Evolutionary conservation across 2,329 filamentous ascomycete species (phyloP).

Genomic region (Penicillium sp.): DNA sequence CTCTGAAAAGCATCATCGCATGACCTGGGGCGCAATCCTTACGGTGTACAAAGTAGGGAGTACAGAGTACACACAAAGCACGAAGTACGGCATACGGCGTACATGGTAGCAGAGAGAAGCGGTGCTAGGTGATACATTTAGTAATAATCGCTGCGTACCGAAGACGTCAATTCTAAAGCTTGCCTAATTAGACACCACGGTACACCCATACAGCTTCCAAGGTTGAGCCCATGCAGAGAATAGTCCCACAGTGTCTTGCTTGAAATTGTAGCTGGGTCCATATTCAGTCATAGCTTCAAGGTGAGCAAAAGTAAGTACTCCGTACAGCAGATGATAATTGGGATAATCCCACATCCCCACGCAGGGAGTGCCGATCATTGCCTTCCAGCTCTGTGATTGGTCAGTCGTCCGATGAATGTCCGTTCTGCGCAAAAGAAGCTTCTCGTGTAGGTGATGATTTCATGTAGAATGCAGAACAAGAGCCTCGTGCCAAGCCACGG

Average conservation of each 20-base stretch:
- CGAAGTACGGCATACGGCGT: background rate
- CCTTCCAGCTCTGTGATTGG: constrained; percentile 24
- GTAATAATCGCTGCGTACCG: background rate
- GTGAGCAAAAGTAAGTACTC: too few species aligned
- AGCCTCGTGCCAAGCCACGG: constrained; percentile 4
- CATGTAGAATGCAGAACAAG: background rate
- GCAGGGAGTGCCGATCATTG: constrained; percentile 14
- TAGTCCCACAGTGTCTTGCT: background rate
- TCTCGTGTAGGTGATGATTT: background rate
- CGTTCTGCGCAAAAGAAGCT: constrained; percentile 10
- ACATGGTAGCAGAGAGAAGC: background rate
- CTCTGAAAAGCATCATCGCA: background rate
- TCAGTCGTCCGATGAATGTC: constrained; percentile 30
- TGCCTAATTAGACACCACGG: background rate
- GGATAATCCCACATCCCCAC: background rate
- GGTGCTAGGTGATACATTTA: background rate
- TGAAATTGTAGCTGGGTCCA: background rate
- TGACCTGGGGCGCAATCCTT: background rate
- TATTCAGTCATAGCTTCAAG: background rate
- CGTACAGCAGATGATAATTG: background rate
- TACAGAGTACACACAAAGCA: too few species aligned
- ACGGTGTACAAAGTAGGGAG: background rate
- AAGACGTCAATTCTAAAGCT: background rate
- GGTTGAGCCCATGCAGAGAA: background rate
- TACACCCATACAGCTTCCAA: background rate